Percentiles rank a stretch among this genome's conserved stretches.
These are phyloP conservation scores for Tripterygium wilfordii DNA, from an alignment of 177 flowering plant genomes.

Conservation along the genomic window DNA sequence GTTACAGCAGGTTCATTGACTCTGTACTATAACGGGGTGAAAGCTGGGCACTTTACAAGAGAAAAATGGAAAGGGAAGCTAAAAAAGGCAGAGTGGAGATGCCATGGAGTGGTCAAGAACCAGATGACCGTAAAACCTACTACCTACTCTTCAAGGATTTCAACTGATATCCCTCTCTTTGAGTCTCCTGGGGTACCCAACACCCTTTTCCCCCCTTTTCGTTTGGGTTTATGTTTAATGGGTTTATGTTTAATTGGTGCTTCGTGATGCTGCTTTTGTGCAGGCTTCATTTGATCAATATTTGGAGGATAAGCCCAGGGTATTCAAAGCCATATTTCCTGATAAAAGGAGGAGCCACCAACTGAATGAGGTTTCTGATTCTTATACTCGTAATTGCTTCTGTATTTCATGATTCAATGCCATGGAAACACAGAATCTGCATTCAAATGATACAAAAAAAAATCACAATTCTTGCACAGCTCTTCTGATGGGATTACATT, in stretches of 20 bases:
- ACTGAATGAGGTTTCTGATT: conserved; percentile 48
- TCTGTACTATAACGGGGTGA: neutral
- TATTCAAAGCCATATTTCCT: conserved; percentile 77
- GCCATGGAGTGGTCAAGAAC: conserved; percentile 11
- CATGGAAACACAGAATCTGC: too few relatives aligned
- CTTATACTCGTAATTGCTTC: neutral
- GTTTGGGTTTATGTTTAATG: neutral
- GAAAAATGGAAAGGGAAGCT: conserved; percentile 7
- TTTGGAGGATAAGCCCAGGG: conserved; percentile 58
- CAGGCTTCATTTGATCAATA: conserved; percentile 83
- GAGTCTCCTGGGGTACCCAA: conserved; percentile 58
- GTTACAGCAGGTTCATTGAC: neutral
- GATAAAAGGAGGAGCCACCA: conserved; percentile 61
- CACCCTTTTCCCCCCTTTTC: neutral
- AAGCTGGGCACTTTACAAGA: neutral
- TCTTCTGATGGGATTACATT: too few relatives aligned
- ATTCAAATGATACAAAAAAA: too few relatives aligned
- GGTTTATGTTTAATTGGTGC: neutral
- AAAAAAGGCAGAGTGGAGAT: neutral
- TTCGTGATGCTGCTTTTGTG: conserved; percentile 4
- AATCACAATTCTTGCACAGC: too few relatives aligned
- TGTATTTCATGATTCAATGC: too few relatives aligned
- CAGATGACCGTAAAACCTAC: conserved; percentile 27
- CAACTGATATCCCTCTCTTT: conserved; percentile 62
- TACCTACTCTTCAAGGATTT: conserved; percentile 45